Base-by-base conservation (phyloP, 2,329 filamentous ascomycete genomes). In the Aspergillus phoenicis region DNA sequence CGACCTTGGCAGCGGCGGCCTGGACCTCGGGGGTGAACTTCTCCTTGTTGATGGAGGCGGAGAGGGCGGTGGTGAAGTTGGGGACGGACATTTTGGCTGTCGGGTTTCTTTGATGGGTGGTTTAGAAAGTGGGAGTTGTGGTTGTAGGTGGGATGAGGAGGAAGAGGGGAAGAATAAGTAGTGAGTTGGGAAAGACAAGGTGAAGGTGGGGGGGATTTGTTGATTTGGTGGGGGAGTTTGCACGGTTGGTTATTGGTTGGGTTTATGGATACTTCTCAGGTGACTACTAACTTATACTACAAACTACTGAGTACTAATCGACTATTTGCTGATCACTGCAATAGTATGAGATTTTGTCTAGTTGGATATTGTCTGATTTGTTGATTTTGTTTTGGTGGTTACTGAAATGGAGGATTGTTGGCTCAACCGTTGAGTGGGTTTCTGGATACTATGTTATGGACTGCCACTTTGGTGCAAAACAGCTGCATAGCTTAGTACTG, bases 21-120 rank as follows among this genome's bases (percentile, higher is more conserved):
- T 74, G 72, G 41, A 74, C 69, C 5, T 68, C 65, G 61, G 67
- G n/a, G 57, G 68, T 65, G 68, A 64, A 74, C 53, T 73, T 70
- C 64, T 45, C 69, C 69, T 58, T 62, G 65, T 58, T 73, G 68
- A 58, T 36, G 33, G 72, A 63, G 54, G 66, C 57, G 52, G 67
- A 63, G 56, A 74, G 67, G 64, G 65, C 67, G 51, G 64, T 58
- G 61, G 68, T 60, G 67, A 73, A 74, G 57, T 59, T 49, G 49
- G 68, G 52, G 52, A 72, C 63, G 51, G 72, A 64, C 72, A 75
- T 75, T 57, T 58, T 73, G 60, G 8, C 24, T 57, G 20, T 22
- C 7, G 20, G 10, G 11, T 47, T 10, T 17, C 28, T 57, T 58
- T 58, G 58, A 62, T 41, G 41, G 15, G 28, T 20, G 17, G 41